Conservation (phyloP, 495 filamentous ascomycete genomes). For the Podospora didyma region DNA sequence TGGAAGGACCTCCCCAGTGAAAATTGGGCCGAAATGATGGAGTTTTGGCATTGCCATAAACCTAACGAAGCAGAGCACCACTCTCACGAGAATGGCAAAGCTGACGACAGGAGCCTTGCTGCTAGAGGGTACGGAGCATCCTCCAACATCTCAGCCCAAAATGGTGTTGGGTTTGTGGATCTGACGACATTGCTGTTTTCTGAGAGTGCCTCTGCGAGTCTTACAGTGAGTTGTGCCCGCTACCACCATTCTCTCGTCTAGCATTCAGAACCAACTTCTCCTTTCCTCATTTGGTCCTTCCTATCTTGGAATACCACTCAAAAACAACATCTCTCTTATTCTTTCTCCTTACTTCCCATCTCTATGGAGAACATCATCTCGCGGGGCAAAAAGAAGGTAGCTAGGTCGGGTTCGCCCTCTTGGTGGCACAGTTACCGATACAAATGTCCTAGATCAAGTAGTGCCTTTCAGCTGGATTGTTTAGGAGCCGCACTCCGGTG, state of each 20-base stretch:
- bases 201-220: constrained; percentile 55
- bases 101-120: constrained; percentile 40
- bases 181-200: constrained; percentile 69
- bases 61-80: constrained; percentile 48
- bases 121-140: constrained; percentile 73
- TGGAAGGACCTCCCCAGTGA: constrained; percentile 97
- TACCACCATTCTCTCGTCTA: not conserved
- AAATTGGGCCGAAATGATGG: constrained; percentile 99
- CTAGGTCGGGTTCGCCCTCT: constrained; percentile 51
- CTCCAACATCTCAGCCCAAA: constrained; percentile 59
- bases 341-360: constrained; percentile 11
- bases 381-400: constrained; percentile 86
- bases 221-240: constrained; percentile 54
- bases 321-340: constrained; percentile 7
- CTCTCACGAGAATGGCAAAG: constrained; percentile 27
- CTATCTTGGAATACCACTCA: too few species aligned
- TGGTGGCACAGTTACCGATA: constrained; percentile 79
- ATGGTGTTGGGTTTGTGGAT: constrained; percentile 72
- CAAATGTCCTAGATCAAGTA: constrained; percentile 76
- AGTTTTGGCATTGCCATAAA: constrained; percentile 99
- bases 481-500: constrained; percentile 20
- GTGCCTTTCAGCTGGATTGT: constrained; percentile 18
- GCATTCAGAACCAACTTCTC: too few species aligned
- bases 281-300: too few species aligned
- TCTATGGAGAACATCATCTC: not conserved